A percentile compares a stretch with the other conserved stretches of the same genome.
These are phyloP conservation scores for Fagopyrum tataricum DNA, from an alignment of 148 eudicot species.

Conservation along the genomic window DNA sequence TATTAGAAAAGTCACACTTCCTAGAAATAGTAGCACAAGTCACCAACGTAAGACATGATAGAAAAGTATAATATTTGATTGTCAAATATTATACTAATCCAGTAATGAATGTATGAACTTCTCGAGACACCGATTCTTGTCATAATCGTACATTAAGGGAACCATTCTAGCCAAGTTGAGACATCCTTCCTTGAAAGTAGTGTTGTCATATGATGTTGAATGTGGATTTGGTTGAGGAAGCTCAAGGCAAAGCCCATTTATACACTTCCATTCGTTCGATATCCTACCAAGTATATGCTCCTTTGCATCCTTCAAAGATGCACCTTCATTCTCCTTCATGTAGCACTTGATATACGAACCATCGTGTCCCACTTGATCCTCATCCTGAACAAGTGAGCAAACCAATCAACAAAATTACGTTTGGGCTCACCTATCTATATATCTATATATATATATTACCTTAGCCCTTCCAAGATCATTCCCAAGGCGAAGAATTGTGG, in stretches of 20 bases:
- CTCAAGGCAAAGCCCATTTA: background rate
- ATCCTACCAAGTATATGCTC: background rate
- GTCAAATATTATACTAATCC: no score
- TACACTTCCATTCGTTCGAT: background rate
- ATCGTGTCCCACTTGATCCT: constrained; percentile 4
- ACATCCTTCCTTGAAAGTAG: background rate
- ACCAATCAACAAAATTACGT: no score
- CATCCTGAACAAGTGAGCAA: background rate
- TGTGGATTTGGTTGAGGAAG: background rate
- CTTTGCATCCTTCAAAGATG: background rate
- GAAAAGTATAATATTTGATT: no score
- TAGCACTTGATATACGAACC: constrained; percentile 11
- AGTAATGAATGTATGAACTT: background rate
- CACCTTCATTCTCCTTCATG: background rate
- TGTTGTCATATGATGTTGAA: background rate
- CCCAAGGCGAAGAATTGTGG: background rate
- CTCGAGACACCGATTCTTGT: background rate
- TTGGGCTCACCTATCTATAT: no score
- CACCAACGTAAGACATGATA: no score
- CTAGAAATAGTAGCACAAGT: no score
- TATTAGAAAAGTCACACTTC: no score
- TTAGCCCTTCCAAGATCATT: constrained; percentile 1
- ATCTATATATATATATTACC: background rate
- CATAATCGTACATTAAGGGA: background rate
- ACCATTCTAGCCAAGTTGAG: constrained; percentile 1